phyloP scores from a whole-genome alignment of 495 filamentous ascomycete genomes.

The Aspergillus leporis region DNA sequence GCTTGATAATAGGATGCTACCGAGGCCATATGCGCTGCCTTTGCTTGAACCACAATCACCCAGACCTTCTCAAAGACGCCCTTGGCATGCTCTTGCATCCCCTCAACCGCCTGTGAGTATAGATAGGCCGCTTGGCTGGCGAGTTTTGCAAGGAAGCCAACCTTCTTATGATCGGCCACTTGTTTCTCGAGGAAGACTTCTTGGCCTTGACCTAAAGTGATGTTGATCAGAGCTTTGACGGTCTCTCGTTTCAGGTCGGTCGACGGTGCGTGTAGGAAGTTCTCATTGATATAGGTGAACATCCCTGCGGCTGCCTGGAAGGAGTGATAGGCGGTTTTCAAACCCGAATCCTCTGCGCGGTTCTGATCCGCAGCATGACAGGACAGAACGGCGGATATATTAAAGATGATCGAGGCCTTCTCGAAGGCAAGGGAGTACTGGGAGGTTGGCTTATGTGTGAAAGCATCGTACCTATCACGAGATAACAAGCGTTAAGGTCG shows the following conservation, averaged over 20 bases:
- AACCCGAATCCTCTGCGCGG: constrained; percentile 83
- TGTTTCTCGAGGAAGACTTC: constrained; percentile 98
- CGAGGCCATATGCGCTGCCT: constrained; percentile 80
- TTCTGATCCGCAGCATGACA: constrained; percentile 95
- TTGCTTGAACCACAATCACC: constrained; percentile 81
- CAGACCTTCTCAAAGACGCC: constrained; percentile 96
- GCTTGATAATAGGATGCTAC: constrained; percentile 94
- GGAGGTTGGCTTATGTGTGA: constrained; percentile 92
- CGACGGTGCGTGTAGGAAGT: constrained; percentile 95
- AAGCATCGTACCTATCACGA: constrained; percentile 87
- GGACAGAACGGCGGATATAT: constrained; percentile 95
- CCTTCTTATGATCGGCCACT: constrained; percentile 88
- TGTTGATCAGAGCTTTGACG: constrained; percentile 87
- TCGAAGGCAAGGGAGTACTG: constrained; percentile 97
- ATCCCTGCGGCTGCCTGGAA: constrained; percentile 98
- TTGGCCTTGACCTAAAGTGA: constrained; percentile 93
- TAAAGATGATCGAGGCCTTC: constrained; percentile 99
- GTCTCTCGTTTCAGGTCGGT: constrained; percentile 93
- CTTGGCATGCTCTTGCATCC: constrained; percentile 90
- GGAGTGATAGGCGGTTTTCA: constrained; percentile 96
- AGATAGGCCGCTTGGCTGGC: constrained; percentile 87
- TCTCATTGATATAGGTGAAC: constrained; percentile 99
- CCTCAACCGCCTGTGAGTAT: constrained; percentile 83
- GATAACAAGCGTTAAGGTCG: constrained; percentile 9
- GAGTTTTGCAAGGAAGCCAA: constrained; percentile 87